These are phyloP conservation scores for Barbarea vulgaris DNA, from an alignment of 345 rosid genomes.

Conservation along the genomic window DNA sequence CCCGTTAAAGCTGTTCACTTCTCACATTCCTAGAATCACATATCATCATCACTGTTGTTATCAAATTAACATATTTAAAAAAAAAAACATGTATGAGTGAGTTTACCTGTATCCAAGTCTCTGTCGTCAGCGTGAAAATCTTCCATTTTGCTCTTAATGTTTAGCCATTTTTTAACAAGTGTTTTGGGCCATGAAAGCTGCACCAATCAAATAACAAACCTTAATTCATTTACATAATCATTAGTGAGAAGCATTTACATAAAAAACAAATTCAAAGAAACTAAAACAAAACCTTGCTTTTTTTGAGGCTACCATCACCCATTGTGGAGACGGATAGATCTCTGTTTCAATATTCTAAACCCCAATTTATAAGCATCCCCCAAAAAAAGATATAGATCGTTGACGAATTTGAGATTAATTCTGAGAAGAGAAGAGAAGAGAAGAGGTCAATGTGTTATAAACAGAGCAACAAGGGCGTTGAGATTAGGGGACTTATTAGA, in stretches of 20 bases:
- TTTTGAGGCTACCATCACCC: conserved; percentile 81
- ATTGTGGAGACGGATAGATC: conserved; percentile 48
- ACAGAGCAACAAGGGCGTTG: conserved; percentile 1
- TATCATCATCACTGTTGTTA: neutral
- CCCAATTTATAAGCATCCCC: conserved; percentile 5
- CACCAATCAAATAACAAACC: conserved; percentile 15
- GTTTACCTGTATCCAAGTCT: conserved; percentile 13
- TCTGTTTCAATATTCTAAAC: neutral
- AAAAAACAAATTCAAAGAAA: neutral
- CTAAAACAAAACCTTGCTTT: conserved; percentile 64
- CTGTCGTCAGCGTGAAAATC: conserved; percentile 66
- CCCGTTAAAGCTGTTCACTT: conserved; percentile 58
- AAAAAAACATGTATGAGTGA: neutral
- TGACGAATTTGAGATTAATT: conserved; percentile 48
- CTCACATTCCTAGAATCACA: conserved; percentile 21
- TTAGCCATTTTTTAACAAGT: conserved; percentile 94
- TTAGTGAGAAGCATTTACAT: neutral
- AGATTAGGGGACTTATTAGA: neutral
- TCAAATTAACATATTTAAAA: conserved; percentile 12
- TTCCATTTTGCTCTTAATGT: conserved; percentile 77
- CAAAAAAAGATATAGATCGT: conserved; percentile 32
- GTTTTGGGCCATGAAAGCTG: conserved; percentile 97
- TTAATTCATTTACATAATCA: too few relatives aligned
- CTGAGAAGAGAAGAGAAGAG: conserved; percentile 43
- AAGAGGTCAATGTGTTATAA: conserved; percentile 60